Evolutionary conservation across 2,329 filamentous ascomycete genomes (phyloP), one percentile per base, ranked within the genome.

Genomic region (Paracorniculantispora psalliotae): DNA sequence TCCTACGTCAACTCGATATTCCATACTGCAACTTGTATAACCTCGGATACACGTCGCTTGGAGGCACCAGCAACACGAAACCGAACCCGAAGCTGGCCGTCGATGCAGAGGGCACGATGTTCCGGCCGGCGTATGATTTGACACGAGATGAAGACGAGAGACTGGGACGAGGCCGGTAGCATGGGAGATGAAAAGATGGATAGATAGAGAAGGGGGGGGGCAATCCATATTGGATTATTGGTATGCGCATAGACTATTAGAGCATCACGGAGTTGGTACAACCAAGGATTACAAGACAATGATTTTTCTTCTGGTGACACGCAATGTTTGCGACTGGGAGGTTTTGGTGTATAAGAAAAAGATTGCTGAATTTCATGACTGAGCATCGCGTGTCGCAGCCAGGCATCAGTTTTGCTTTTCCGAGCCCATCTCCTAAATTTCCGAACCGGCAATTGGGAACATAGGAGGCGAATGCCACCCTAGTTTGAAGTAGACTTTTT

Each of bases 21-120:
- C 86, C 87, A 5, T 99, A 96, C 70, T 97, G 94, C 72, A 76
- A 79, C 12, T 79, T 99, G 26, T 99, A 99, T 72, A 91, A 97
- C 71, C 79, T 68, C 64, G 93, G 93, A 10, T 97, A 94, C 73
- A 96, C 94, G 2, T 93, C 89, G 63, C 79, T 99, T n/a, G 94
- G 94, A 21, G 93, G 94, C 3, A 91, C 86, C 25, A 87, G 85
- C 59, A 91, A 99, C 74, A 99, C 94, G 2, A 83, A 89, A 63
- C 92, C 91, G 0, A 99, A 99, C 69, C 94, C 94, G 10, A 84
- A 83, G 37, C 74, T 96, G 66, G 81, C 78, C 63, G 66, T 64
- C 54, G 71, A 68, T 13, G 67, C 67, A 17, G 67, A 70, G 12
- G 69, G 65, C 25, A 71, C 68, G 39, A 70, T 67, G 17, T 93